Evolutionary conservation across 768 basidiomycete species (phyloP).

Genomic region (Russula griseocarnosa): DNA sequence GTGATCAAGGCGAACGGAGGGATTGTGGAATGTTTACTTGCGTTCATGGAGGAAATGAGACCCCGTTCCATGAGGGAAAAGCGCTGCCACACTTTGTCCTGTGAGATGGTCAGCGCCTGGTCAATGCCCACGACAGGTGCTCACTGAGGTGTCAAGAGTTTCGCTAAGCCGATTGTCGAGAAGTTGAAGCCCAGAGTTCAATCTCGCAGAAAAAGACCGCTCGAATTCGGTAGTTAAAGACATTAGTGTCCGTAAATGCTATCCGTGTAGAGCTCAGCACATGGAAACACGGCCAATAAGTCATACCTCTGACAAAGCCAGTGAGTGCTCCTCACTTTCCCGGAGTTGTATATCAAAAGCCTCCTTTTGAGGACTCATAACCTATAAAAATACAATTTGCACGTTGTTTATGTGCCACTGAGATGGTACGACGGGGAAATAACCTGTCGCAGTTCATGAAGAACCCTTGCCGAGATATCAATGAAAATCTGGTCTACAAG

Average conservation of each 20-base stretch:
- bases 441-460: constrained; percentile 19
- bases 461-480: constrained; percentile 11
- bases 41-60: constrained; percentile 16
- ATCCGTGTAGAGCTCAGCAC: background rate
- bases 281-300: background rate
- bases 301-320: constrained; percentile 18
- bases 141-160: constrained; percentile 9
- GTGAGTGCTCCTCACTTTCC: constrained; percentile 14
- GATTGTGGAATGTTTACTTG: constrained; percentile 2
- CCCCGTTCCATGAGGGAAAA: constrained; percentile 12
- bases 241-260: constrained; percentile 14
- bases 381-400: background rate
- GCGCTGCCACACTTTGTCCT: constrained; percentile 19
- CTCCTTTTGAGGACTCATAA: constrained; percentile 14
- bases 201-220: constrained; percentile 9
- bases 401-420: background rate
- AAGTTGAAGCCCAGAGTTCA: constrained; percentile 9
- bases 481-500: constrained; percentile 14
- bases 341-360: constrained; percentile 17
- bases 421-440: background rate
- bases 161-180: constrained; percentile 10
- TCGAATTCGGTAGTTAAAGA: constrained; percentile 19
- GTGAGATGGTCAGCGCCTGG: background rate
- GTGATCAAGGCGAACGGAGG: background rate
- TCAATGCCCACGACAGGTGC: background rate